Evolutionary conservation across 2,329 filamentous ascomycete species (phyloP).

Genomic region (Microdochium trichocladiopsis): DNA sequence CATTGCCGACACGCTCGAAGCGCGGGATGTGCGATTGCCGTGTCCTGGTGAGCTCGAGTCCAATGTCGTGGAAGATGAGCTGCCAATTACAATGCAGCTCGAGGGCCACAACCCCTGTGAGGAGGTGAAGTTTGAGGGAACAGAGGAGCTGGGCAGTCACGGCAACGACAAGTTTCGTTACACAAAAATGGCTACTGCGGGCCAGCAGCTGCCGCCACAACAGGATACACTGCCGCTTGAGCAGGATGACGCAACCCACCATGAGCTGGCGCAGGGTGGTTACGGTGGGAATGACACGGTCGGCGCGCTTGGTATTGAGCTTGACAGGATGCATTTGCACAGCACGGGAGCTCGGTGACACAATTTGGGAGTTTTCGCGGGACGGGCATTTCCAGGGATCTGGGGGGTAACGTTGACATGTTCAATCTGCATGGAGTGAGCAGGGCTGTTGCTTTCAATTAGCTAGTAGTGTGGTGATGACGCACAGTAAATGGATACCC

Average conservation of each 20-base stretch:
- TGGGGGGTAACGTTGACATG: too few relatives aligned
- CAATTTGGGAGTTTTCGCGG: background rate
- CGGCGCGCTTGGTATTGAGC: background rate
- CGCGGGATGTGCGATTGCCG: constrained; percentile 63
- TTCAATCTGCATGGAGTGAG: too few relatives aligned
- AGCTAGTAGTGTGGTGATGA: too few relatives aligned
- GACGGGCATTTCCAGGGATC: too few relatives aligned
- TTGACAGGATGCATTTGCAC: background rate
- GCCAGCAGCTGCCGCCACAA: background rate
- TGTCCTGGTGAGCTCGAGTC: background rate
- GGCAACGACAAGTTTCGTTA: background rate
- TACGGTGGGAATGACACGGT: background rate
- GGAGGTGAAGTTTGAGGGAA: background rate
- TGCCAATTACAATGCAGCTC: background rate
- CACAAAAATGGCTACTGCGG: background rate
- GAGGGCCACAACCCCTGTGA: background rate
- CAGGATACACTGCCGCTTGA: too few relatives aligned
- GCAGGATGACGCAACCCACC: background rate
- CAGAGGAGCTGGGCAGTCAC: background rate
- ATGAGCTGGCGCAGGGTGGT: background rate
- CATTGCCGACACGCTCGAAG: constrained; percentile 71
- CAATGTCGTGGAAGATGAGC: background rate
- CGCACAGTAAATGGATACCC: too few relatives aligned
- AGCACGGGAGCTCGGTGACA: background rate
- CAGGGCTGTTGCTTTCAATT: too few relatives aligned